Evolutionary conservation across 148 eudicot genomes (phyloP), one percentile per base, ranked within the genome.

Genomic region (Arbutus unedo): DNA sequence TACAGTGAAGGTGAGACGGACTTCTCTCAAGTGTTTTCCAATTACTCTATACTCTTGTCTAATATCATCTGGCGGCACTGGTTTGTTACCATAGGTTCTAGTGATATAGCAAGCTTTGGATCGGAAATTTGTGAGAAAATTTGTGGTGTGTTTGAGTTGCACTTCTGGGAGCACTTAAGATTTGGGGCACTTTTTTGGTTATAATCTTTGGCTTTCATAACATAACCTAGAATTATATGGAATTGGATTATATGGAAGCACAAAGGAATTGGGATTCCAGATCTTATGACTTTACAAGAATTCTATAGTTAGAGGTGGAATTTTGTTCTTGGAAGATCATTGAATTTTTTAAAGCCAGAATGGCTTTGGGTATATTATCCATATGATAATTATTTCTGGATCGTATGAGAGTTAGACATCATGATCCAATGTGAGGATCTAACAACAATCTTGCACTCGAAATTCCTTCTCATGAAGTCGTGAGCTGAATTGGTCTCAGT

Each of bases 1-100:
- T 89, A 96, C 94, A 43, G 94, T 96, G 79, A 91, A 93, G 98
- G 99, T 96, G 2, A 86, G 85, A 84, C 77, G 72, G 53, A 14
- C 72, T 78, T 70, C 50, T 71, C 38, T 79, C 6, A 74, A 21
- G 6, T 13, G 31, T n/a, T 74, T 44, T 72, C 23, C 75, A 2
- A 18, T 82, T 71, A 49, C 50, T 70, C 18, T 78, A 31, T 6
- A 60, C 7, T 53, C 81, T 19, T 19, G 16, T 41, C 25, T 74
- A 3, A 77, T 14, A 31, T 68, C 49, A 81, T 50, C 14, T 81
- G 76, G 68, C 68, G 11, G 50, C 13, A 44, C 50, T 43, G 10
- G 62, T 50, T 68, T 70, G 49, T 51, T 51, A 49, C 43, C 71
- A 60, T 23, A n/a, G 9, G 19, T 21, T 79, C 54, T 45, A 13